Evolutionary conservation across 352 stramenopile genomes (phyloP).

Genomic region (Phytophthora fragariae): DNA sequence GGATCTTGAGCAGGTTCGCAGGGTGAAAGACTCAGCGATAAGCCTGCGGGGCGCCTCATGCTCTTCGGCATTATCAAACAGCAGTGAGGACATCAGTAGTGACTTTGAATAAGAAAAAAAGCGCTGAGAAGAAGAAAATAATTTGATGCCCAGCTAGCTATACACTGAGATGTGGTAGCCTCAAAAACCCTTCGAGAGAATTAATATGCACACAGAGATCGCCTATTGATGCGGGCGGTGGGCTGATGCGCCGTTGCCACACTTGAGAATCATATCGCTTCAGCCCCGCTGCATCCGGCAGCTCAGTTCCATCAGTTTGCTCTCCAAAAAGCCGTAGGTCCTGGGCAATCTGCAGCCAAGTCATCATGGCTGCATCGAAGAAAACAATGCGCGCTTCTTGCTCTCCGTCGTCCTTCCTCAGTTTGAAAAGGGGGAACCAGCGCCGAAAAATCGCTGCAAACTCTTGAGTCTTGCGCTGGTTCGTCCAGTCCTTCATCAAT

Average conservation of each 20-base stretch:
- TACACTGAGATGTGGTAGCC: slow-evolving; percentile 59
- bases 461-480: slow-evolving; percentile 53
- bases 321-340: slow-evolving; percentile 51
- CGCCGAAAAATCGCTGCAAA: slow-evolving; percentile 55
- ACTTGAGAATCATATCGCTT: slow-evolving; percentile 71
- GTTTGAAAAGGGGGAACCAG: slow-evolving; percentile 52
- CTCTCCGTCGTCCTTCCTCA: slow-evolving; percentile 16
- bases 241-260: slow-evolving; percentile 70
- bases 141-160: slow-evolving; percentile 26
- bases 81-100: not conserved
- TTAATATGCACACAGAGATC: slow-evolving; percentile 77
- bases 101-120: not conserved
- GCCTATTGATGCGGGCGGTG: slow-evolving; percentile 53
- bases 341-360: slow-evolving; percentile 67
- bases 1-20: not conserved
- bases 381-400: slow-evolving; percentile 54
- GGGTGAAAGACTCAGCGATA: not conserved
- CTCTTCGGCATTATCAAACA: not conserved
- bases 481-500: slow-evolving; percentile 45
- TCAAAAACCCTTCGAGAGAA: slow-evolving; percentile 61
- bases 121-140: not conserved
- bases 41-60: not conserved
- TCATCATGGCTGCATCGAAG: slow-evolving; percentile 66
- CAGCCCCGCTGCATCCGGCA: slow-evolving; percentile 35
- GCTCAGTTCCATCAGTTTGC: not conserved